Base-by-base conservation (phyloP, 176 grass and related monocot genomes). In the barley (Hordeum vulgare) region DNA sequence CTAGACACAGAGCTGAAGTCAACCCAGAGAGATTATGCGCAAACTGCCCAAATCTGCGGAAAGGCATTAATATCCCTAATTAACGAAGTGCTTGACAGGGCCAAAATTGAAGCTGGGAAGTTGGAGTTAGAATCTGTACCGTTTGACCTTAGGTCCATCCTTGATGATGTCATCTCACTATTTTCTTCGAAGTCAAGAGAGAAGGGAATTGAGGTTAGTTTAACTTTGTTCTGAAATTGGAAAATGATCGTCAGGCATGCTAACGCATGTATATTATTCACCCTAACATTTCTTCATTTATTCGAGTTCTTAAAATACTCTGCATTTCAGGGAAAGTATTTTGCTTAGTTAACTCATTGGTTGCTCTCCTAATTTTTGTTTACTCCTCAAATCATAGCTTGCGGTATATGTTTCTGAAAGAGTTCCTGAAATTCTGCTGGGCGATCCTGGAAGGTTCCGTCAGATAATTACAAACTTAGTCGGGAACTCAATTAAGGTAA, bases 391-490 rank as follows among this genome's bases (percentile, higher is more conserved):
- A 71, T 18, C 85, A 59, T 86, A 99, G 96, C 93, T 99, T 85
- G 96, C 93, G 64, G 93, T 92, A 63, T 99, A 96, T 92, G 96
- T 99, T 58, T 99, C 93, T 41, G 86, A 96, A 84, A 90, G 75
- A 88, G 91, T 99, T 92, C 96, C 96, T 70, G 90, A 86, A 86
- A 85, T 99, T 27, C 83, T 99, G 20, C 78, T 94, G 91, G 96
- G 96, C 27, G 96, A 99, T 88, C 96, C 96, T 60, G 91, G 93
- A 80, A 99, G 96, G 84, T 92, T 99, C 85, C 85, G 93, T 34
- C 96, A 96, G 77, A 99, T 99, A 94, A 94, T 99, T 78, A 96
- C 96, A 75, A 99, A 99, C 72, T 88, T 99, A 79, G 93, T 96
- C 53, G 93, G 96, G 21, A 99, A 99, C 75, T 99, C 96, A 27